Base-by-base conservation (phyloP, 139 green algal genomes). In the Pseudopediastrum boryanum region DNA sequence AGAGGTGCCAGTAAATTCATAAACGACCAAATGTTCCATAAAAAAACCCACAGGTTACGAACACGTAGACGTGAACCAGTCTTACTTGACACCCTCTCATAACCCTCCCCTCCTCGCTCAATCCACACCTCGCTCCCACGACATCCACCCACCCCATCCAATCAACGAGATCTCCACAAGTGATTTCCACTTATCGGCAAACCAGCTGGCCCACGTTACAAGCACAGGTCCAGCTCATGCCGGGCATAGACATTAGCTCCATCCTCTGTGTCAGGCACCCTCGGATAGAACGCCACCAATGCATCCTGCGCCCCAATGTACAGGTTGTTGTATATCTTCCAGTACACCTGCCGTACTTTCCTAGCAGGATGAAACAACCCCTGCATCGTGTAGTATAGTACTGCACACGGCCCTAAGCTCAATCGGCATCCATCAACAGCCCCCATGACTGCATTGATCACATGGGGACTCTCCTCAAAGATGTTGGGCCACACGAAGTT, bases 401-500 rank as follows among this genome's bases (percentile, higher is more conserved):
- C 84, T 13, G 95, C 65, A 21, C 78, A 85, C 2, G 97, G 94
- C 0, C 97, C 97, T 16, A 98, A 78, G 13, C 93, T 82, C 7
- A 99, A 74, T 10, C 96, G 86, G 84, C 93, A 94, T 52, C 92
- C 96, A 38, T 99, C 95, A 38, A 99, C 90, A 21, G 97, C 95
- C 2, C 93, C 94, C 64, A 85, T 95, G 21, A 98, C 93, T 0
- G 93, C 94, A 65, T 98, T 93, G 68, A 98, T 89, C 27, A 99
- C 81, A 86, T 99, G 96, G 31, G 96, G 96, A 23, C 83, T 92
- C 25, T 87, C 92, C 91, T 99, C 96, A 79, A 99, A 98, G 48
- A 99, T 94, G 90, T 99, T 99, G 48, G 96, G 96, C 95, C 96
- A 99, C 70, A 99, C 89, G 73, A 91, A 96, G 83, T 99, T 99